phyloP scores from a whole-genome alignment of 78 protist species.

The Tieghemostelium lacteum region DNA sequence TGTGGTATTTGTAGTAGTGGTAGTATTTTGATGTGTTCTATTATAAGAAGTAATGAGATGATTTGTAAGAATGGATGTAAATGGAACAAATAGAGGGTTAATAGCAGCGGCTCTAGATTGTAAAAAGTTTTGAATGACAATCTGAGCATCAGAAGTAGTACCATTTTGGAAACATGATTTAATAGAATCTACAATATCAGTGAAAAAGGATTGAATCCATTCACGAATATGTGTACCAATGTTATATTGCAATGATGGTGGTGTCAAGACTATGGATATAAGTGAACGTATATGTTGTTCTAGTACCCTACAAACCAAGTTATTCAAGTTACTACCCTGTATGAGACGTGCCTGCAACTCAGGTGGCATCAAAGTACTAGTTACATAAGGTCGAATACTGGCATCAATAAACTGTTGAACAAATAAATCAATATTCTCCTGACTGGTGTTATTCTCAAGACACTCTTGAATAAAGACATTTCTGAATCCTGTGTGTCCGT shows the following conservation, averaged over 20 bases:
- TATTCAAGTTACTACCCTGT: background rate
- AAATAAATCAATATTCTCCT: conserved; percentile 6
- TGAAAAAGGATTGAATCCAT: background rate
- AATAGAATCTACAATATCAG: conserved; percentile 6
- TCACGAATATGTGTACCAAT: background rate
- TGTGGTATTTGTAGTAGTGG: conserved; percentile 14
- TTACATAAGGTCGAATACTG: background rate
- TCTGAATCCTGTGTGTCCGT: conserved; percentile 47
- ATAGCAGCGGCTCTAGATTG: background rate
- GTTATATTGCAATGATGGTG: background rate
- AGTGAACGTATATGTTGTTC: conserved; percentile 9
- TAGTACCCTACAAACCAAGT: background rate
- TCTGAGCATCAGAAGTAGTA: conserved; percentile 17
- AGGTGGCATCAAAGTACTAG: background rate
- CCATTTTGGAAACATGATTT: conserved; percentile 38
- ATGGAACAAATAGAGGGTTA: conserved; percentile 8
- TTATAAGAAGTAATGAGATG: conserved; percentile 33
- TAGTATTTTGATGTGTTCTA: background rate
- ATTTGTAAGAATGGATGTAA: background rate
- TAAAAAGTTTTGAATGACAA: conserved; percentile 13
- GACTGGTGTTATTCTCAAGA: conserved; percentile 5
- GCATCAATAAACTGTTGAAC: background rate
- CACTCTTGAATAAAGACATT: background rate
- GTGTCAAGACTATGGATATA: background rate
- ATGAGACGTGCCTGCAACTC: background rate